phyloP scores from a whole-genome alignment of 305 asterid genomes.

The Caryopteris hybrid region DNA sequence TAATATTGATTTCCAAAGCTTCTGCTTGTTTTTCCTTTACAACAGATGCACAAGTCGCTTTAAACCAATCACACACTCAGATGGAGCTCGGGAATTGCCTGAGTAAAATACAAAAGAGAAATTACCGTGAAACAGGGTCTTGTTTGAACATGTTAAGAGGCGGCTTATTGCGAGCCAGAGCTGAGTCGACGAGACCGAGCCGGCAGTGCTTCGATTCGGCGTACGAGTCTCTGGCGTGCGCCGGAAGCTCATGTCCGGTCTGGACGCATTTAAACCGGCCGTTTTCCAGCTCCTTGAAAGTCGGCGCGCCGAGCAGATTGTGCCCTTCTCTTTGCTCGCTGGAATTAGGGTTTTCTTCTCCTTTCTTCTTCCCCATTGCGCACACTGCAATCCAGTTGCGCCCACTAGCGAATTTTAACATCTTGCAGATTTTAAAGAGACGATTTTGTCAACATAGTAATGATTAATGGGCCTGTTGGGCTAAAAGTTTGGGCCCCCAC shows the following conservation, averaged over 20 bases:
- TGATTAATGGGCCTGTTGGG: background rate
- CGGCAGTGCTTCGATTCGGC: slow-evolving; percentile 81
- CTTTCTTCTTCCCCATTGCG: slow-evolving; percentile 69
- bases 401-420: background rate
- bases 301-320: slow-evolving; percentile 66
- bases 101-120: background rate
- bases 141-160: slow-evolving; percentile 85
- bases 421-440: background rate
- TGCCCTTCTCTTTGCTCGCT: slow-evolving; percentile 55
- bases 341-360: slow-evolving; percentile 29
- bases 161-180: slow-evolving; percentile 56
- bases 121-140: slow-evolving; percentile 66
- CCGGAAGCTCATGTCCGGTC: slow-evolving; percentile 93
- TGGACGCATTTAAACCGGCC: slow-evolving; percentile 81
- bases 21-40: too few relatives aligned
- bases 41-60: background rate
- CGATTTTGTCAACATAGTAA: background rate
- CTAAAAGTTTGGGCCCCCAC: too few relatives aligned
- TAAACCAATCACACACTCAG: background rate
- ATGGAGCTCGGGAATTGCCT: background rate
- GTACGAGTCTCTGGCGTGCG: slow-evolving; percentile 64
- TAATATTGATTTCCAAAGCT: background rate
- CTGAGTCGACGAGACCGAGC: slow-evolving; percentile 76
- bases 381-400: background rate
- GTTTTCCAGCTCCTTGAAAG: slow-evolving; percentile 55